These are phyloP conservation scores for Solanum neorickii DNA, from an alignment of 257 asterid species.

Conservation along the genomic window DNA sequence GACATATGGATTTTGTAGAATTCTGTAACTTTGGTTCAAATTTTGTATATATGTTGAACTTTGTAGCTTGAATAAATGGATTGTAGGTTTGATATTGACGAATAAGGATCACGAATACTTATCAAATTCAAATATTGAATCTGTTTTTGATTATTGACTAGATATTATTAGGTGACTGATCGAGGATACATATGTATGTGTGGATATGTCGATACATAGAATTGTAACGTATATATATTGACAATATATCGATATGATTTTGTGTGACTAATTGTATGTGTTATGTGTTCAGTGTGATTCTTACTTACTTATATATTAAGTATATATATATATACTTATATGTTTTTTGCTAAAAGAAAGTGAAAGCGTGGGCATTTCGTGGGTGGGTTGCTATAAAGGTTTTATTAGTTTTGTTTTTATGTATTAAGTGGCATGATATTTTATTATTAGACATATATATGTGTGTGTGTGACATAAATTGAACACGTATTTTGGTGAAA, in stretches of 20 bases:
- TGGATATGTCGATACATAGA: background rate
- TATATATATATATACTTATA: background rate
- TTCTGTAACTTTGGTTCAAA: background rate
- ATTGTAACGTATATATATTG: background rate
- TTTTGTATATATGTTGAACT: background rate
- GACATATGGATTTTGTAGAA: too few relatives aligned
- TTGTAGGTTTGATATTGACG: background rate
- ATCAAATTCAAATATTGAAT: background rate
- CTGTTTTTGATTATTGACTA: background rate
- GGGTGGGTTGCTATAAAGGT: constrained; percentile 13
- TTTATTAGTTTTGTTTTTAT: background rate
- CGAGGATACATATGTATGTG: background rate
- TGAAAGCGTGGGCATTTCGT: constrained; percentile 52
- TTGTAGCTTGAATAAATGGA: background rate
- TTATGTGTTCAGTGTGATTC: background rate
- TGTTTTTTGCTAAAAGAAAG: background rate
- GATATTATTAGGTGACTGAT: background rate
- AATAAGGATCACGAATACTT: background rate
- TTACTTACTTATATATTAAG: constrained; percentile 2
- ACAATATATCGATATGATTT: background rate
- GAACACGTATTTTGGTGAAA: background rate
- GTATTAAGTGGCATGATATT: background rate
- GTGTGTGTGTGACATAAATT: background rate
- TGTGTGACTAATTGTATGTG: background rate
- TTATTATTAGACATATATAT: background rate